Conservation (phyloP, 2,329 filamentous ascomycete species). For the Nigrospora osmanthi region DNA sequence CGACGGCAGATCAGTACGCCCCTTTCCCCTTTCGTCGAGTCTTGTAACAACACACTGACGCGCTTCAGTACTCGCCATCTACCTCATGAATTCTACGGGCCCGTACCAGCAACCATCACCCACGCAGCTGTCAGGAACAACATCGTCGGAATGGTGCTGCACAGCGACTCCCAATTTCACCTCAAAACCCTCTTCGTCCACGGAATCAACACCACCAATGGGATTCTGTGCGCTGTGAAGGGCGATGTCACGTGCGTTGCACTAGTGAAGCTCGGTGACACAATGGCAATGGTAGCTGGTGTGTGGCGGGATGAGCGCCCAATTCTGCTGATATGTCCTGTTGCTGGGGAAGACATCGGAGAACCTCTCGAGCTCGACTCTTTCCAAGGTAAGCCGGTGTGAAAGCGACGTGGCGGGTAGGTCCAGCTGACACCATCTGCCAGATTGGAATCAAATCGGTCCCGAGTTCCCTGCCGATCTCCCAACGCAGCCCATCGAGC, state of each 20-base stretch:
- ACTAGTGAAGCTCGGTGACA: slow-evolving; percentile 7
- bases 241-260: slow-evolving; percentile 43
- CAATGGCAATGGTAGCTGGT: slow-evolving; percentile 13
- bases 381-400: not conserved
- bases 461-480: not conserved
- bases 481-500: not conserved
- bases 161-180: slow-evolving; percentile 24
- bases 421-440: not conserved
- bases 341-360: not conserved
- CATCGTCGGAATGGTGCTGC: slow-evolving; percentile 33
- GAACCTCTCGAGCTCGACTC: not conserved
- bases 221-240: slow-evolving; percentile 23
- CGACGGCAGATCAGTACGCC: slow-evolving; percentile 27
- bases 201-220: slow-evolving; percentile 18
- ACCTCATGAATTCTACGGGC: slow-evolving; percentile 23
- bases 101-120: slow-evolving; percentile 21
- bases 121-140: slow-evolving; percentile 33
- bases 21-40: not conserved
- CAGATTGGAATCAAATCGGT: no score
- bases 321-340: slow-evolving; percentile 11
- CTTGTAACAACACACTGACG: not conserved
- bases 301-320: slow-evolving; percentile 10
- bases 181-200: slow-evolving; percentile 31
- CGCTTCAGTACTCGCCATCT: slow-evolving; percentile 16
- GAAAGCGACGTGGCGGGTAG: not conserved